Base-by-base conservation (phyloP, 495 filamentous ascomycete species). In the Aspergillus kassunensis region DNA sequence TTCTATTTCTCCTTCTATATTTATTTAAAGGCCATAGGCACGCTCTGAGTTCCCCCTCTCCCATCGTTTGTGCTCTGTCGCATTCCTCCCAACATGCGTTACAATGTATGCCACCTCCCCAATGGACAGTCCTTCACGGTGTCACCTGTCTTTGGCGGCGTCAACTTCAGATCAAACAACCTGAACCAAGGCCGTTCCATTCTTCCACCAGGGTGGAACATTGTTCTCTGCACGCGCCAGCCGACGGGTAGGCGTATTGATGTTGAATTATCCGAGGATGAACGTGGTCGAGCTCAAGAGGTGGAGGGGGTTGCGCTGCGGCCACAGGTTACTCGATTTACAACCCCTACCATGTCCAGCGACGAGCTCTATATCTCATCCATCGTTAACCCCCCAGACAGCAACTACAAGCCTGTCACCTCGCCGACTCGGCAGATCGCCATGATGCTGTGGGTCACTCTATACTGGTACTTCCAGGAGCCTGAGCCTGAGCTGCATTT, bases 381-480 rank as follows among this genome's bases (percentile, higher is more conserved):
- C 51, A 92, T 95, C 56, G 91, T 89, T 41, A 90, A 83, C 54
- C 89, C 91, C 0, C 87, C 85, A 41, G 87, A 74, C 58, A 80
- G 64, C 58, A 89, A 95, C 40, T 95, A 85, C 76, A 89, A 88
- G 57, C 83, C 89, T 0, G 78, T 82, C 10, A 80, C 69, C 21
- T 95, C 90, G 40, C 89, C 88, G 0, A 91, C 90, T 0, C 75
- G 91, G 27, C 88, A 91, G 68, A 85, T 95, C 51, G 91, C 91
- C 51, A 88, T 95, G 88, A 92, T 96, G 89, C 80, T 97, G 6
- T 98, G 92, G 90, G 82, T 89, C 23, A 91, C 89, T 1, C 70
- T 97, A 27, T 95, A 86, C 68, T 97, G 95, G 95, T 98, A 97
- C 71, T 98, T 97, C 64, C 91, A 97, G 53, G 71, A 79, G 59